Percentiles rank a stretch among this genome's conserved stretches.
These are phyloP conservation scores for Naematelia encephala DNA, from an alignment of 768 basidiomycete genomes.

Conservation along the genomic window DNA sequence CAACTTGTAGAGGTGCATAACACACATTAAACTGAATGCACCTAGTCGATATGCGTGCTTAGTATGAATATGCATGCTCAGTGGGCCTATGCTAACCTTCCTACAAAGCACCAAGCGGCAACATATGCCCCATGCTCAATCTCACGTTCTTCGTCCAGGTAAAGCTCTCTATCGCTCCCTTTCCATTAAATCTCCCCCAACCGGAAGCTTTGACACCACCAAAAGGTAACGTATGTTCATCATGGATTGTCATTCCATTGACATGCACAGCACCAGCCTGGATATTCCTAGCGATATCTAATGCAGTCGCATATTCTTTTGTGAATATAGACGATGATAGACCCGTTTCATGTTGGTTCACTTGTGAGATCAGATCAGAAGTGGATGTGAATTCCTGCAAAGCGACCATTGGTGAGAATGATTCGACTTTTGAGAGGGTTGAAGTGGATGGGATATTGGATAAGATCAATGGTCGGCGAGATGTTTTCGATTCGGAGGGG, in stretches of 20 bases:
- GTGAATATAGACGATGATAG: conserved; percentile 60
- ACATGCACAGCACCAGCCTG: conserved; percentile 59
- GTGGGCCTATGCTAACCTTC: no score
- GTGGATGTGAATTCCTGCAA: conserved; percentile 46
- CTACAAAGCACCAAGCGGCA: conserved; percentile 20
- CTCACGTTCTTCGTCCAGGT: conserved; percentile 42
- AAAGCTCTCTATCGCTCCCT: conserved; percentile 44
- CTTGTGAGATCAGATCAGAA: conserved; percentile 51
- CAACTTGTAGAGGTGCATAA: no score
- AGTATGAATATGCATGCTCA: no score
- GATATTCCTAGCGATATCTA: conserved; percentile 56
- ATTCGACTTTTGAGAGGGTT: conserved; percentile 52
- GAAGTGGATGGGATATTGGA: conserved; percentile 10
- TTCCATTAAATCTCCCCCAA: conserved; percentile 50
- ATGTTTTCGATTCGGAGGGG: conserved; percentile 2
- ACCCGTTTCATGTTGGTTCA: conserved; percentile 60
- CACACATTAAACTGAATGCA: no score
- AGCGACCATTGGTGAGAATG: conserved; percentile 61
- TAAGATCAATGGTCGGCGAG: conserved; percentile 20
- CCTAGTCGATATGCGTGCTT: no score
- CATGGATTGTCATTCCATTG: conserved; percentile 54
- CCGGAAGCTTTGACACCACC: conserved; percentile 47
- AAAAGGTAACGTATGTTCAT: conserved; percentile 46
- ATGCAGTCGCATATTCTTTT: conserved; percentile 49
- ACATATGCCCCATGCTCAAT: conserved; percentile 3